Percentiles rank a stretch among this genome's conserved stretches.
phyloP scores from a whole-genome alignment of 169 alveolate genomes.

The Plasmodium vivax region DNA sequence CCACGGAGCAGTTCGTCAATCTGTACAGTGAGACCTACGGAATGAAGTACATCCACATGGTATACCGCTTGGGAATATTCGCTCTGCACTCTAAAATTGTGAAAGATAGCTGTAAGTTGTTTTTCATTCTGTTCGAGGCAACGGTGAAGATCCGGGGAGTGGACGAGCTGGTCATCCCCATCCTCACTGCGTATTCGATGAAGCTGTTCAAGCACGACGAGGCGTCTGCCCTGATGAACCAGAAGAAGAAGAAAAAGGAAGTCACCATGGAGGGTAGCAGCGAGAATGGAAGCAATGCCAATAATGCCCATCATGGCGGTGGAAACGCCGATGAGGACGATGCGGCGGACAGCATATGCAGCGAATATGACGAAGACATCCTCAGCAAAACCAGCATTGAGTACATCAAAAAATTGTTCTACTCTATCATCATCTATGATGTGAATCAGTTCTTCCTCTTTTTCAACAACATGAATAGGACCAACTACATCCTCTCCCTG shows the following conservation, averaged over 20 bases:
- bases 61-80: constrained; percentile 64
- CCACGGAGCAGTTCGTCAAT: constrained; percentile 29
- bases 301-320: no score
- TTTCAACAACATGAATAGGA: constrained; percentile 42
- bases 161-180: constrained; percentile 43
- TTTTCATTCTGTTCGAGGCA: constrained; percentile 56
- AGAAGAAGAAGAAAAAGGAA: constrained; percentile 12
- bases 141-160: constrained; percentile 57
- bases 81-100: constrained; percentile 68
- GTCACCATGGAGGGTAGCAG: not conserved
- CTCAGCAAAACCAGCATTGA: constrained; percentile 61
- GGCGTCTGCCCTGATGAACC: constrained; percentile 13
- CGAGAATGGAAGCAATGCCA: not conserved
- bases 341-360: constrained; percentile 46
- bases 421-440: constrained; percentile 45
- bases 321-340: constrained; percentile 5
- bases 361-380: constrained; percentile 65
- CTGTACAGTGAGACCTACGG: constrained; percentile 42
- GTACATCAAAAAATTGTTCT: constrained; percentile 36
- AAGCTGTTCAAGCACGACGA: constrained; percentile 66
- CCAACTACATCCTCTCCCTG: constrained; percentile 17
- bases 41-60: constrained; percentile 65
- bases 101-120: constrained; percentile 37
- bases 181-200: constrained; percentile 51
- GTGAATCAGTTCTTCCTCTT: constrained; percentile 34